phyloP scores from a whole-genome alignment of 306 rosid species.

The Fragaria ananassa region DNA sequence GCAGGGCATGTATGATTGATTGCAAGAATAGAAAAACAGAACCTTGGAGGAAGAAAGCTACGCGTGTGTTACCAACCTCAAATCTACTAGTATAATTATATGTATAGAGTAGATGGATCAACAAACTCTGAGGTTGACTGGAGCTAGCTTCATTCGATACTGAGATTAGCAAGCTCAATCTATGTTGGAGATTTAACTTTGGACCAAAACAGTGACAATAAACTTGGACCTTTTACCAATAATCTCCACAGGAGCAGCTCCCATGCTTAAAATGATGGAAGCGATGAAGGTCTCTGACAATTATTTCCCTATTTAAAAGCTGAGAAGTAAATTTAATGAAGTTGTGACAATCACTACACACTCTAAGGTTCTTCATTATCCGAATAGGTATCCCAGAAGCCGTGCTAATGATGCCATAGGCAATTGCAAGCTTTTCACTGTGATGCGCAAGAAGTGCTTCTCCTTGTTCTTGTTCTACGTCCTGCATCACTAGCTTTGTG shows the following conservation, averaged over 20 bases:
- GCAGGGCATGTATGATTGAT: conserved; percentile 51
- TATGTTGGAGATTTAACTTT: not conserved
- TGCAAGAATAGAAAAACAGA: conserved; percentile 33
- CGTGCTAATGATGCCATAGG: conserved; percentile 52
- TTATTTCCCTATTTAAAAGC: conserved; percentile 59
- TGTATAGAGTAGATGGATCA: not conserved
- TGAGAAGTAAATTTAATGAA: conserved; percentile 67
- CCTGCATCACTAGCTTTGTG: conserved; percentile 53
- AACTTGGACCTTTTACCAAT: conserved; percentile 51
- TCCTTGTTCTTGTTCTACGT: conserved; percentile 76
- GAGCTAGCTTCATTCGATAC: conserved; percentile 4
- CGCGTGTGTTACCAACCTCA: conserved; percentile 10
- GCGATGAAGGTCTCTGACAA: conserved; percentile 63
- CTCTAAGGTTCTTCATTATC: conserved; percentile 67
- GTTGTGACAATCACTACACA: conserved; percentile 68
- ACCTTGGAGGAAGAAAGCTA: conserved; percentile 32
- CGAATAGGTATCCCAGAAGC: conserved; percentile 47
- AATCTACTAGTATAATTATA: not conserved
- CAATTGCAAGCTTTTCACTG: conserved; percentile 74
- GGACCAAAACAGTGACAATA: not conserved
- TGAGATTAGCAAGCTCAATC: conserved; percentile 3
- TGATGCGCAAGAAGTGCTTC: conserved; percentile 63
- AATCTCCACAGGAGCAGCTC: conserved; percentile 69
- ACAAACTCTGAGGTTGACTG: conserved; percentile 8
- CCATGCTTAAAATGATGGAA: conserved; percentile 71